Evolutionary conservation across 805 yeast genomes (phyloP), one percentile per base, ranked within the genome.

Genomic region (Ogataea corticis): DNA sequence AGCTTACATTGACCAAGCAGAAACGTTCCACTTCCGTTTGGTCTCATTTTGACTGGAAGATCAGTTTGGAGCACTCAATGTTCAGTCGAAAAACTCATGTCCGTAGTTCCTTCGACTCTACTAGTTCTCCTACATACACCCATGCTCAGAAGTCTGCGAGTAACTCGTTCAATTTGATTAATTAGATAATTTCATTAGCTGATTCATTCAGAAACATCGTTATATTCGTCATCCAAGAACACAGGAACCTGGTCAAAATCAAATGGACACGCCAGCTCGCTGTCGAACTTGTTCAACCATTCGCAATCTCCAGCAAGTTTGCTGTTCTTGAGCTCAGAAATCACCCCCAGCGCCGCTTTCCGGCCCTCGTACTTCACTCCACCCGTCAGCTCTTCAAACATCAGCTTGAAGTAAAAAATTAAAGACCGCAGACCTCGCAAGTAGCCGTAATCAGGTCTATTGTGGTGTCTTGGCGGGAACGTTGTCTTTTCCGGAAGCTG

Each of bases 401-500:
- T 79, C 18, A 69, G 53, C 54, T 72, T 70, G 58, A 89, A 81
- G 61, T 88, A 88, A 45, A 72, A 74, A n/a, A 74, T 75, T 37
- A 95, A 71, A n/a, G 94, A 80, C 27, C 70, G 66, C 31, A 94
- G 64, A 0, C 99, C 99, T 41, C 92, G 75, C 33, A 90, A 66
- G 62, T 89, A 94, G 1, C 99, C 99, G 50, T 67, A 61, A 66
- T 94, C 99, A 2, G 88, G 82, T 32, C 67, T 61, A 9, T 72
- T 66, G 1, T 80, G 79, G 55, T 83, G 82, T 33, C 63, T 70
- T 1, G 97, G 97, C 3, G 97, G 96, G 42, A 82, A 84, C 1
- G 78, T 73, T 14, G 76, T 73, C 12, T 65, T 57, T 13, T 62
- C 62, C 0, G 73, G 67, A 14, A 71, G 58, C 33, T 71, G 69